Base-by-base conservation (phyloP, 2,329 filamentous ascomycete species). In the Colletotrichum musae region DNA sequence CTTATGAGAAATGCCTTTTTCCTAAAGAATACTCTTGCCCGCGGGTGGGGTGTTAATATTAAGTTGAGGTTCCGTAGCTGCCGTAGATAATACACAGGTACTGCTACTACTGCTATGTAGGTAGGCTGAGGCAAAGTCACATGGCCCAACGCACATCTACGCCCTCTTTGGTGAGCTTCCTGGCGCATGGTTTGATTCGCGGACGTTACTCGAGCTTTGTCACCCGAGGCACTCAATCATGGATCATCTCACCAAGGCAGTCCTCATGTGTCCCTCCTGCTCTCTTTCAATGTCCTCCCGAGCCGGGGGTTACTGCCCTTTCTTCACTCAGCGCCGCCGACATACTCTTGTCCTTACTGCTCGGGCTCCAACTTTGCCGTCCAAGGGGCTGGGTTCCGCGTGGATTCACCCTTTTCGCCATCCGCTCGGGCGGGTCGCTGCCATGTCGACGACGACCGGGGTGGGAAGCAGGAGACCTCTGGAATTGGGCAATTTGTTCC, bases 401-500 rank as follows among this genome's bases (percentile, higher is more conserved):
- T 47, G 26, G 54, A 41, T 53, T 64, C 45, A 58, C 53, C 53
- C 64, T 13, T 28, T 28, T 51, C 52, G 57, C 67, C 67, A 57
- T 69, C 51, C 54, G 57, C 32, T 36, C 43, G 62, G 60, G 67
- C 67, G 67, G 62, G 67, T 69, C 62, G 60, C 66, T 61, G 51
- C 62, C 24, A 51, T 61, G 41, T 64, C 52, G 54, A 69, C 61
- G 32, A 51, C 62, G 61, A 66, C 66, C 66, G 52, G 66, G 66
- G 66, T 63, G 60, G 47, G 47, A 41, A 13, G 43, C 61, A 53
- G 28, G 54, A 48, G 56, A 60, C 61, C 61, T 69, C 50, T 66
- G 66, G 66, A 69, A 66, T 69, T 66, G 62, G 56, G 41, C 66
- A 66, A 59, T 69, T 58, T 66, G 50, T 66, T 56, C 66, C 66